A percentile compares a stretch with the other conserved stretches of the same genome.
Conservation (phyloP, 805 yeast species). For the Barnettozyma botsteinii region DNA sequence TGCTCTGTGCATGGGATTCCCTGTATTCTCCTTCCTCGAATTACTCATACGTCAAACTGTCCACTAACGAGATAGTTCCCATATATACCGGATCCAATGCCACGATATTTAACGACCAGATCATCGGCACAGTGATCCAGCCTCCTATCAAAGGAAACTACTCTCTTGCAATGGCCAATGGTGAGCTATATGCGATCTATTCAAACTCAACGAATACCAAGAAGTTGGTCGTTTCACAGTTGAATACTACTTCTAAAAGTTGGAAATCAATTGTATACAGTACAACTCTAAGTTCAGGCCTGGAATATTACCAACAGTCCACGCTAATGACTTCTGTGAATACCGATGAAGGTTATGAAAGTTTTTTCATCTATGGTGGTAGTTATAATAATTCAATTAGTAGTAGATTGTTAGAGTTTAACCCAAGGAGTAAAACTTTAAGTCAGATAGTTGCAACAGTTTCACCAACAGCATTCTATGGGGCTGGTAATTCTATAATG, state of each 20-base stretch:
- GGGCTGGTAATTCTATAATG: conserved; percentile 36
- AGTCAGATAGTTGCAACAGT: conserved; percentile 42
- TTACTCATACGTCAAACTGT: conserved; percentile 18
- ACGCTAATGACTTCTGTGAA: conserved; percentile 36
- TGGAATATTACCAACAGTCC: conserved; percentile 24
- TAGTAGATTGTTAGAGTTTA: conserved; percentile 39
- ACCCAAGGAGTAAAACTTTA: conserved; percentile 30
- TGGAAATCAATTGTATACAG: conserved; percentile 16
- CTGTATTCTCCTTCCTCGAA: conserved; percentile 14
- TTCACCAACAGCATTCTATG: conserved; percentile 51
- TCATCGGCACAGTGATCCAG: conserved; percentile 1
- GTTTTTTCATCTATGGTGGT: conserved; percentile 55
- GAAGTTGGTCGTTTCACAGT: conserved; percentile 10
- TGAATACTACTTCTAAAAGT: conserved; percentile 4
- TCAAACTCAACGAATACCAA: background rate
- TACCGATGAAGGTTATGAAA: conserved; percentile 28
- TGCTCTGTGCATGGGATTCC: conserved; percentile 13
- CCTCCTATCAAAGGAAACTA: conserved; percentile 20
- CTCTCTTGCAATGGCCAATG: conserved; percentile 20
- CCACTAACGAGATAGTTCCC: conserved; percentile 17
- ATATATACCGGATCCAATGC: conserved; percentile 7
- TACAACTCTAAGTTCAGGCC: conserved; percentile 11
- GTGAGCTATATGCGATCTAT: conserved; percentile 19
- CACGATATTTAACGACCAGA: conserved; percentile 3
- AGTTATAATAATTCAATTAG: conserved; percentile 26